Conservation (phyloP, 805 yeast genomes). For the Starmerella scarabaei region DNA sequence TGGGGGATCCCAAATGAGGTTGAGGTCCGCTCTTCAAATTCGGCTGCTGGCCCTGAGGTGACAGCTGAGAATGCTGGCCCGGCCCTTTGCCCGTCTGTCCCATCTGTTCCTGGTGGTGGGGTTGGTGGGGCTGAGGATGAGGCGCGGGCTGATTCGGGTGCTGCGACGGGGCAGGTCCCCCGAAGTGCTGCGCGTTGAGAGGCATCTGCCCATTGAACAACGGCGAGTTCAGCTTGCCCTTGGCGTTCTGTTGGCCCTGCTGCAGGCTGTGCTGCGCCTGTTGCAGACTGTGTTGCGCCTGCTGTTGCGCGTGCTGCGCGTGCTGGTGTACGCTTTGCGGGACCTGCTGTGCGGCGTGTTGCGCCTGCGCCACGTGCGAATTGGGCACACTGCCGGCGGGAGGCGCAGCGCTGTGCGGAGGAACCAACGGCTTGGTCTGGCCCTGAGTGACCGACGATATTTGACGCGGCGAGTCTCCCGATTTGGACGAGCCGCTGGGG, state of each 20-base stretch:
- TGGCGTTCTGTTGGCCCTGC: background rate
- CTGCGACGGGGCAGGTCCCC: background rate
- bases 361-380: too few species aligned
- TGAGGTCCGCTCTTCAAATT: background rate
- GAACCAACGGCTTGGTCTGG: background rate
- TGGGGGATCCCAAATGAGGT: background rate
- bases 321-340: background rate
- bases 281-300: constrained; percentile 1
- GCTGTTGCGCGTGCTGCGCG: background rate
- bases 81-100: background rate
- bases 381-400: too few species aligned
- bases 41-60: background rate
- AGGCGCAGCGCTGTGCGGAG: background rate
- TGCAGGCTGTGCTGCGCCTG: constrained; percentile 1
- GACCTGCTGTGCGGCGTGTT: constrained; percentile 1
- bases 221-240: constrained; percentile 14
- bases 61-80: background rate
- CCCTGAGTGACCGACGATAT: background rate
- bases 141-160: background rate
- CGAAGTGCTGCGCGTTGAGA: background rate
- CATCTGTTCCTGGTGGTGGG: background rate
- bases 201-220: constrained; percentile 7
- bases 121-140: background rate
- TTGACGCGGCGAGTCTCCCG: background rate
- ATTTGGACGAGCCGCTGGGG: constrained; percentile 11